Percentiles rank a stretch among this genome's conserved stretches.
Conservation (phyloP, 1,139 yeast species). For the Hanseniaspora sp. region DNA sequence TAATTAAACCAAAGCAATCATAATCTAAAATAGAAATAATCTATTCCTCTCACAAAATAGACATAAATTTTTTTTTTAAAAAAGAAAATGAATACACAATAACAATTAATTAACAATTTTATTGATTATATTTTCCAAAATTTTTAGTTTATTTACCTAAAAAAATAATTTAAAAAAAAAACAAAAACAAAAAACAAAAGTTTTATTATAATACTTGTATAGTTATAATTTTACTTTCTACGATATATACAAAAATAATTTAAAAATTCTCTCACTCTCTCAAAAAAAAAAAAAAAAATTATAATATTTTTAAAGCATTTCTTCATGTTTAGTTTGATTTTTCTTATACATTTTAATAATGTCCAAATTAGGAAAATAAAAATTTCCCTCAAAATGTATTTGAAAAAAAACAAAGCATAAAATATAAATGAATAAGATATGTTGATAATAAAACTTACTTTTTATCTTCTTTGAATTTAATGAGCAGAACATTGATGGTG, state of each 20-base stretch:
- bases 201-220: neutral
- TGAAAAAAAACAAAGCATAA: neutral
- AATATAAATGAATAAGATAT: no score
- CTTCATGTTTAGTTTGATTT: neutral
- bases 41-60: conserved; percentile 12
- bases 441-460: no score
- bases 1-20: neutral
- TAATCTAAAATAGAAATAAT: conserved; percentile 1
- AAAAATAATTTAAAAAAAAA: neutral
- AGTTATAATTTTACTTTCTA: neutral
- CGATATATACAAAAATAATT: neutral
- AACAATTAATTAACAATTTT: no score
- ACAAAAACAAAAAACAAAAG: neutral
- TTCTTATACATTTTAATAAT: neutral
- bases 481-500: no score
- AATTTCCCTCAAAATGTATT: conserved; percentile 10
- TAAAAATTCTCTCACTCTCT: conserved; percentile 5
- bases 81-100: no score
- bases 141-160: neutral
- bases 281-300: neutral
- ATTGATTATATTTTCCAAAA: neutral
- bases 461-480: no score
- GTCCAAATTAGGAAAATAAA: conserved; percentile 2
- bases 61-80: no score
- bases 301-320: no score